phyloP scores from a whole-genome alignment of 805 yeast genomes.

The Yamadazyma scolyti region DNA sequence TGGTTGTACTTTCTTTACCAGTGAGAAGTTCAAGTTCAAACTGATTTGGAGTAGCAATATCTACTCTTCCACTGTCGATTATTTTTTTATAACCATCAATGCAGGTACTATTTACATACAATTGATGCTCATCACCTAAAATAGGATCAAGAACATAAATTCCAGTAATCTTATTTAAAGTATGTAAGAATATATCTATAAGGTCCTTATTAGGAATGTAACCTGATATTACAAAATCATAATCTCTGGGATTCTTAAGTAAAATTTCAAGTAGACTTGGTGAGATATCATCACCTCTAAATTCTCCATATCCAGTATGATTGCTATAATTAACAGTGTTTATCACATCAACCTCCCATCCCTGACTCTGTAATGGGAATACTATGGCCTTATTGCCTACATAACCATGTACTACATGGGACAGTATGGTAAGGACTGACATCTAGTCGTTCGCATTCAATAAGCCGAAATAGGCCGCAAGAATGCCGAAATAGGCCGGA shows the following conservation, averaged over 20 bases:
- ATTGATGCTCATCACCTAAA: conserved; percentile 72
- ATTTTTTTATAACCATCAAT: conserved; percentile 28
- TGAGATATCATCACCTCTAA: conserved; percentile 52
- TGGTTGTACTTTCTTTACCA: conserved; percentile 42
- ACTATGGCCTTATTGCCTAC: conserved; percentile 93
- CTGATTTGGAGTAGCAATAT: conserved; percentile 85
- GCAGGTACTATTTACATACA: conserved; percentile 55
- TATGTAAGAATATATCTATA: conserved; percentile 23
- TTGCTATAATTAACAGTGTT: conserved; percentile 88
- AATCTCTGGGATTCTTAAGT: conserved; percentile 30
- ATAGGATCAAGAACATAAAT: conserved; percentile 73
- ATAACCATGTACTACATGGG: conserved; percentile 93
- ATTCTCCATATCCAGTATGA: conserved; percentile 82
- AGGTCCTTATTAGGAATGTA: conserved; percentile 60
- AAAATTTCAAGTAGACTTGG: conserved; percentile 38
- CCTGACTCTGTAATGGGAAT: conserved; percentile 79
- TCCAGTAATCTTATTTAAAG: neutral
- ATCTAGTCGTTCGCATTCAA: neutral
- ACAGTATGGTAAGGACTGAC: conserved; percentile 47
- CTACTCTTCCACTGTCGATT: conserved; percentile 61
- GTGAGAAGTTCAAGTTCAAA: conserved; percentile 78
- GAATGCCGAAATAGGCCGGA: no score
- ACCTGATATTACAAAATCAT: conserved; percentile 57
- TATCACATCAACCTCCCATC: conserved; percentile 91
- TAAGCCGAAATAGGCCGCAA: no score